Base-by-base conservation (phyloP, 2,329 filamentous ascomycete species). In the Pseudocercospora cruenta region DNA sequence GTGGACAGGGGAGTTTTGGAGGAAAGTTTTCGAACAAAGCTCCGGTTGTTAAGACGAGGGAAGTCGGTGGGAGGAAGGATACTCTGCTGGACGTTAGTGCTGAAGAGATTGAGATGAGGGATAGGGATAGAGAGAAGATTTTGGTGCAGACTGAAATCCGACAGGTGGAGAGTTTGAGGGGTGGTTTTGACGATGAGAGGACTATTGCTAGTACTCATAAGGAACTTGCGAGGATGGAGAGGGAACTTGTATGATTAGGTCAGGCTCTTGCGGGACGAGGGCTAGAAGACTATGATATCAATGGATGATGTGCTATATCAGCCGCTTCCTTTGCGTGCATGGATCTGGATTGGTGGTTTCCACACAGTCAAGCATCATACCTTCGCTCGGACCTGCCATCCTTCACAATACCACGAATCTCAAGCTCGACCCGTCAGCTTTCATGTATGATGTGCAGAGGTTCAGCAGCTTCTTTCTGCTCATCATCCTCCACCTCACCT, bases 81-180 rank as follows among this genome's bases (percentile, higher is more conserved):
- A 22, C 31, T 2, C 39, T 65, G 53, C 36, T 65, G 21, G 53
- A 58, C 12, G n/a, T 14, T 26, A 62, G 54, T 51, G 43, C 62
- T 7, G 63, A 65, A 36, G 63, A 65, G 53, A 65, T 65, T 47
- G 63, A 65, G 21, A 51, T 65, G 63, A 28, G 31, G 57, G 59
- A 43, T 2, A 43, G 26, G 5, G 51, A 33, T 14, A 39, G 36
- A 1, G 59, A 57, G 16, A 33, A 62, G 33, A 66, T 66, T 26
- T 10, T 59, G 59, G 59, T 66, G 24, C 59, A 53, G 39, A 66
- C 53, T 10, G 64, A 66, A 10, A 58, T 66, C 54, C 24, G 58
- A 54, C 64, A 62, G 54, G 64, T 66, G 53, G 59, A 62, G 45
- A 59, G 28, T 49, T 31, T 65, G 24, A 53, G 54, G 36, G 31